Base-by-base conservation (phyloP, 2,329 filamentous ascomycete genomes). In the Albifimbria verrucaria region DNA sequence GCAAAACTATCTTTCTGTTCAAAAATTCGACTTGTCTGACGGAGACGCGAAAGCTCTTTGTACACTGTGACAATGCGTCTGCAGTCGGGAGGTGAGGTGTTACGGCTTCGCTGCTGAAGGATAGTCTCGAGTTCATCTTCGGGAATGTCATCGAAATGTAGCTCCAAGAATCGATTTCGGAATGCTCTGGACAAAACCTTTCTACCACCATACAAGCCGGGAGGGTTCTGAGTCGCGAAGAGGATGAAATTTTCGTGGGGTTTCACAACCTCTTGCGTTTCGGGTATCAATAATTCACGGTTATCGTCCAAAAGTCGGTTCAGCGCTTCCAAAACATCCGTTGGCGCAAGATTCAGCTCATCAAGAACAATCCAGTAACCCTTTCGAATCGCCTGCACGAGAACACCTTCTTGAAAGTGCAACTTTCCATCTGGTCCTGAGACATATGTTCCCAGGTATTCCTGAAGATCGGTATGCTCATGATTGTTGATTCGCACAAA, bases 401-500 rank as follows among this genome's bases (percentile, higher is more conserved):
- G 78, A 4, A 97, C 80, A 50, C 94, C 94, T 71, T 99, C 95
- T 67, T 96, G 92, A 63, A 97, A 99, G 11, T 80, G 83, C 42
- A 99, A 77, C 55, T 89, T 90, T 5, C 95, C 95, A 65, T 96
- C 89, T 1, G 85, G 73, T 22, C 87, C 89, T 2, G 94, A 97
- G 1, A 96, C 78, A 61, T 99, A 99, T 0, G 92, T 96, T 18
- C 94, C 94, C 6, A 99, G 76, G 64, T 99, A 99, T 67, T 99
- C 95, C 70, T 99, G 94, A 36, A 99, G 77, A 69, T 99, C 94
- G 0, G 94, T 99, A 65, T 99, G 94, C 67, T 99, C 95, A 71
- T 99, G 94, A 62, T 99, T 99, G 74, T 99, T 99, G 77, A 99
- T 99, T 55, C 94, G 86, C 43, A 99, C 92, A 66, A 97, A 99